phyloP scores from a whole-genome alignment of 352 stramenopile genomes.

The Phytophthora pluvialis region DNA sequence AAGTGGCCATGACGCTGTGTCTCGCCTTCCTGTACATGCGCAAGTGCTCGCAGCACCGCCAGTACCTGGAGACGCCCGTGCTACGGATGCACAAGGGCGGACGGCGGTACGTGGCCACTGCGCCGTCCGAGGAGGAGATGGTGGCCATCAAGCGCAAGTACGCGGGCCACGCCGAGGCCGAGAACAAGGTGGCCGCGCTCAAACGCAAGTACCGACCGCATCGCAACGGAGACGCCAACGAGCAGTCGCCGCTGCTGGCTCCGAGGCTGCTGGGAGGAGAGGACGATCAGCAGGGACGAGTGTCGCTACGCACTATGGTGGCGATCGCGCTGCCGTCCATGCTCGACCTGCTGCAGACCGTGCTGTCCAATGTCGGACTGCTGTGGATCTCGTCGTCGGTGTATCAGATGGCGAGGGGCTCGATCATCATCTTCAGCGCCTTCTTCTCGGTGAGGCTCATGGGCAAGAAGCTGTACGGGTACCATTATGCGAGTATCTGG shows the following conservation, averaged over 20 bases:
- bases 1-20: slow-evolving; percentile 82
- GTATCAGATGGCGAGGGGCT: slow-evolving; percentile 91
- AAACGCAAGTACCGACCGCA: slow-evolving; percentile 45
- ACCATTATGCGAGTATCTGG: slow-evolving; percentile 88
- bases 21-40: slow-evolving; percentile 78
- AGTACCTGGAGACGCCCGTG: slow-evolving; percentile 76
- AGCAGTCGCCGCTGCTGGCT: slow-evolving; percentile 43
- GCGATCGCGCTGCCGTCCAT: slow-evolving; percentile 73
- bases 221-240: slow-evolving; percentile 26
- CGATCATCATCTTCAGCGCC: slow-evolving; percentile 92
- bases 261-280: slow-evolving; percentile 17
- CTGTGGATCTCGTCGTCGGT: slow-evolving; percentile 90
- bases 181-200: slow-evolving; percentile 46
- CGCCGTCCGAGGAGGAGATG: slow-evolving; percentile 41
- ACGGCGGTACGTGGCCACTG: slow-evolving; percentile 63
- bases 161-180: slow-evolving; percentile 40
- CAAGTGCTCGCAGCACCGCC: slow-evolving; percentile 55
- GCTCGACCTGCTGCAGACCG: slow-evolving; percentile 87
- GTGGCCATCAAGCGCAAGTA: slow-evolving; percentile 54
- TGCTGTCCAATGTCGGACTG: slow-evolving; percentile 87
- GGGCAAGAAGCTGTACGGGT: slow-evolving; percentile 79
- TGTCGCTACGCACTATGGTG: slow-evolving; percentile 61
- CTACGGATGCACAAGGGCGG: slow-evolving; percentile 68
- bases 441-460: slow-evolving; percentile 88
- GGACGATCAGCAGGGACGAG: slow-evolving; percentile 30